These are phyloP conservation scores for Arachnomyces sp. DNA, from an alignment of 2,329 filamentous ascomycete species.

Conservation along the genomic window DNA sequence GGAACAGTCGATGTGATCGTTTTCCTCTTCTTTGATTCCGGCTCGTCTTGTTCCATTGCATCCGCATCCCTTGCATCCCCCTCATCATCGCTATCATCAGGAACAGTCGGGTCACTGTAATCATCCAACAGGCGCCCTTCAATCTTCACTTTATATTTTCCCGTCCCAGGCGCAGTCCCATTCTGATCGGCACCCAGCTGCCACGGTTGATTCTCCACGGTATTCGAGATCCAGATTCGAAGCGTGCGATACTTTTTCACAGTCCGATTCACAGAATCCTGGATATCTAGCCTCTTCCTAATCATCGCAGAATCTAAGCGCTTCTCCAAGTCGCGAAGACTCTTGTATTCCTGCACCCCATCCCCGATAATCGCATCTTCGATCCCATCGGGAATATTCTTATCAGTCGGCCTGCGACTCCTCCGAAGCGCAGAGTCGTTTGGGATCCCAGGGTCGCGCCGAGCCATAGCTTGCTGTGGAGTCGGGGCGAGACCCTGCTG, in stretches of 20 bases:
- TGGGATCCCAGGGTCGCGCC: conserved; percentile 23
- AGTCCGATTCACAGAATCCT: conserved; percentile 68
- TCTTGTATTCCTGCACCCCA: conserved; percentile 71
- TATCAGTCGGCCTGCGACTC: conserved; percentile 86
- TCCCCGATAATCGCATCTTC: conserved; percentile 77
- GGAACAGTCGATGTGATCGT: conserved; percentile 20
- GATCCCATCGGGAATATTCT: conserved; percentile 83
- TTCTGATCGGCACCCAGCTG: conserved; percentile 78
- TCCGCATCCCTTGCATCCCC: conserved; percentile 41
- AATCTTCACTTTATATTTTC: conserved; percentile 74
- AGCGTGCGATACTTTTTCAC: conserved; percentile 75
- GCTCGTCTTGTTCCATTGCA: conserved; percentile 54
- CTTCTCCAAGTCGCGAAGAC: conserved; percentile 77
- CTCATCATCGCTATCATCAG: conserved; percentile 44
- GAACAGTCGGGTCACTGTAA: conserved; percentile 45
- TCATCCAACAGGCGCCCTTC: conserved; percentile 77
- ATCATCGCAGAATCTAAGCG: conserved; percentile 87
- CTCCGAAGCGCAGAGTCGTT: conserved; percentile 58
- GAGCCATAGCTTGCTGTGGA: conserved; percentile 28
- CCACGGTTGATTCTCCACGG: conserved; percentile 89
- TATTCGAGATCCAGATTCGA: conserved; percentile 92
- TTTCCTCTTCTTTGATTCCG: conserved; percentile 18
- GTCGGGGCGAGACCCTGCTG: conserved; percentile 27
- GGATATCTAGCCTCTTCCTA: conserved; percentile 83
- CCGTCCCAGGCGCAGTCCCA: conserved; percentile 44